Evolutionary conservation across 148 eudicot genomes (phyloP), one percentile per base, ranked within the genome.

Genomic region (Euryodendron excelsum): DNA sequence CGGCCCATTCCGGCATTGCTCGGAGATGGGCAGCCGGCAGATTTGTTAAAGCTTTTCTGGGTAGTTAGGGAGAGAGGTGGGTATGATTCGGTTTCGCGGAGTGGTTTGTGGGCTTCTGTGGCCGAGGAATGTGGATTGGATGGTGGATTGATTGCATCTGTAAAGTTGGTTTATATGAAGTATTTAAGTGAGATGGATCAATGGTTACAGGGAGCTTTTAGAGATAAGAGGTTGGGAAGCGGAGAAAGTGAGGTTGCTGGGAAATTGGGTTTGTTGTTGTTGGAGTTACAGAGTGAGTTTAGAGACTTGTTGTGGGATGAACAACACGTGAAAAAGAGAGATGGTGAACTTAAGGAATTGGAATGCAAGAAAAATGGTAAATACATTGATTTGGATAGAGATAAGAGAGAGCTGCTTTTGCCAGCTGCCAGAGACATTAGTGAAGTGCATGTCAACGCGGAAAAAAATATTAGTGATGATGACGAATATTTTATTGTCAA

Each of bases 41-140:
- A 94, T 82, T 89, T 94, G 85, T 87, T 91, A 62, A 90, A 86
- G 76, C 74, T 94, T 73, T 92, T 92, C 76, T 94, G 91, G 91
- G 86, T 83, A 25, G 97, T 92, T 69, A 85, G 91, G 78, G 87
- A 85, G 53, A 80, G 79, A 30, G 98, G 98, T 15, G 97, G 95
- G n/a, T 87, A 80, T 72, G 84, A 81, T 62, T 56, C 82, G 1
- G 96, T 94, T 70, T 89, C 95, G 1, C 84, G 83, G 80, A 82
- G 86, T 56, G 80, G 84, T 10, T 82, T 89, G 87, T 94, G 98
- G 98, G 89, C 83, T 44, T 81, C 83, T 73, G 81, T 92, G 80
- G 93, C 88, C 5, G 80, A 86, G 71, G 90, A 91, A 81, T 84
- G 89, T 63, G 86, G 87, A 77, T 75, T 91, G 72, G 85, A 80